Base-by-base conservation (phyloP, 495 filamentous ascomycete genomes). In the Alectoria sarmentosa region DNA sequence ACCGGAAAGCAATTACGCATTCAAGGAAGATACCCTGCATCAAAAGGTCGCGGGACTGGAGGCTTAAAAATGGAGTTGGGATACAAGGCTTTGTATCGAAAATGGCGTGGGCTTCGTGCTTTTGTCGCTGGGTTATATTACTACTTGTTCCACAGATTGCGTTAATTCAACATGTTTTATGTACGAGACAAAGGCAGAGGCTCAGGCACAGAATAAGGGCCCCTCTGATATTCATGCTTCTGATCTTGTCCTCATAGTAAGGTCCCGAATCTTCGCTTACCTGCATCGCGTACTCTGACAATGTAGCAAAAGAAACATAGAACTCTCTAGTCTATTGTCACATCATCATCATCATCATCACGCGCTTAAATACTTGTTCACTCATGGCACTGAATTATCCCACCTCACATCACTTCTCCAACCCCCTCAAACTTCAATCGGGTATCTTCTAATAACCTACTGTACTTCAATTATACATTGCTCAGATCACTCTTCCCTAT, bases 21-120 rank as follows among this genome's bases (percentile, higher is more conserved):
- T 64, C 44, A 42, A 41, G 38, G 30, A 64, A 44, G 62, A 64
- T 58, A 64, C 54, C 54, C 62, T 46, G 32, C 49, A 57, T 58
- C 38, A 37, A 10, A 14, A 32, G 38, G 21, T 46, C 54, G 52
- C 52, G 21, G 62, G 52, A 39, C 44, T 42, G 42, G 37, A 23
- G 38, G 62, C 38, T 23, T 37, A 42, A 3, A 26, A 55, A 23
- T 34, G 62, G 32, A 58, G 52, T 44, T 44, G 26, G 26, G 23
- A 42, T 8, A 4, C 46, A 14, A 36, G 15, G 44, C 2, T 39
- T 21, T 28, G 34, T 28, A 26, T 54, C 13, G 14, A 26, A n/a
- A 26, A 30, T n/a, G 56, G 38, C 9, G 56, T 37, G 21, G 19
- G n/a, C 44, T 3, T 46, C 17, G 46, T 49, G 46, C n/a, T 11